Evolutionary conservation across 352 stramenopile genomes (phyloP), one percentile per base, ranked within the genome.

Genomic region (Globisporangium perplexum): DNA sequence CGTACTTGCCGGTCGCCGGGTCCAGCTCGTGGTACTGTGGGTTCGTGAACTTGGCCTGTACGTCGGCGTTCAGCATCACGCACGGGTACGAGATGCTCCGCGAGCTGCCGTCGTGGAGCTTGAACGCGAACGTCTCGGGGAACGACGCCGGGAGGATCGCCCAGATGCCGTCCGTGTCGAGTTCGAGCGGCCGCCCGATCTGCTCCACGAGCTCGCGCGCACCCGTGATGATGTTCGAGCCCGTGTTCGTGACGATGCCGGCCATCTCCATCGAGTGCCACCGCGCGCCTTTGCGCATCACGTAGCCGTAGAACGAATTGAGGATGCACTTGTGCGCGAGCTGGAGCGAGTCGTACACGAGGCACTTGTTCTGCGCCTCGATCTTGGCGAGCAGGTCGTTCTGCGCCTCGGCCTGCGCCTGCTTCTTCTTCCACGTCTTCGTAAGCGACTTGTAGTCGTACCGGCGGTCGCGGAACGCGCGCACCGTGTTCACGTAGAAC

Each of bases 261-360:
- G 97, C 97, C 97, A 99, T 99, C 64, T 99, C 93, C 96, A 99
- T 99, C 1, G 91, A 98, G 53, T 98, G 86, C 97, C 97, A 99
- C 11, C 97, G 81, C 7, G 97, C 96, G 38, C 97, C 97, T 57
- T 98, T 99, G 26, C 97, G 86, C 97, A 99, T 99, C 7, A 99
- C 97, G 66, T 99, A 93, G 14, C 97, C 97, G 62, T 99, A 99
- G 63, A 99, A 99, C 28, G 83, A 92, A 67, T 99, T 99, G 1
- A 99, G 71, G 69, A 99, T 99, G 76, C 97, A 99, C 74, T 99
- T 99, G 79, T 99, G 97, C 6, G 97, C 97, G 20, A 99, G 83
- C 81, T 99, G 97, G 14, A 99, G 76, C 12, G 95, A 99, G 63
- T 99, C 97, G 65, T 98, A 99, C 38, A 96, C 83, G n/a, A 93